A percentile compares a stretch with the other conserved stretches of the same genome.
Conservation (phyloP, 2,329 filamentous ascomycete species). For the Bipolaris gigantea region DNA sequence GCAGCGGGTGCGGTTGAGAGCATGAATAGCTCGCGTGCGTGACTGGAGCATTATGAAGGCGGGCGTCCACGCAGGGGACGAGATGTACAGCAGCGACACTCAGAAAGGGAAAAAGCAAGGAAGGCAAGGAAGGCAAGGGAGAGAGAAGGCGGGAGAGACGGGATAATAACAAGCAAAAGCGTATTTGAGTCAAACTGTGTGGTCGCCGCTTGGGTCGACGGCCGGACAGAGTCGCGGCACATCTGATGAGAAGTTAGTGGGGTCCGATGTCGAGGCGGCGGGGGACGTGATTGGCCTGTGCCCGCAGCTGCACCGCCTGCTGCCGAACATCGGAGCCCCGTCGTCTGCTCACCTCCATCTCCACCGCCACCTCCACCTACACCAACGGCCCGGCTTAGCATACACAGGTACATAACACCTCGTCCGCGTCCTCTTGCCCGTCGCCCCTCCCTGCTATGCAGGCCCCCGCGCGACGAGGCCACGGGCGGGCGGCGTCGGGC, state of each 20-base stretch:
- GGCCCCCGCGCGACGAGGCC: constrained; percentile 19
- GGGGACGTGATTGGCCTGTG: constrained; percentile 14
- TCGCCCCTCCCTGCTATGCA: constrained; percentile 9
- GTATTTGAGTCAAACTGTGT: constrained; percentile 24
- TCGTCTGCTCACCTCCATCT: neutral
- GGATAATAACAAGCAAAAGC: neutral
- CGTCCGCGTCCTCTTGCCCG: neutral
- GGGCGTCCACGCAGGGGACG: constrained; percentile 20
- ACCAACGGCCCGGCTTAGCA: neutral
- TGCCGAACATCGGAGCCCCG: constrained; percentile 16
- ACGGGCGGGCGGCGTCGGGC: constrained; percentile 35
- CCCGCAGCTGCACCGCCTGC: constrained; percentile 7
- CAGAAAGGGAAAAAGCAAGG: neutral
- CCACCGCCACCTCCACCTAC: no score
- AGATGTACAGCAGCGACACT: neutral
- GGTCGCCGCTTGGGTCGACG: constrained; percentile 10
- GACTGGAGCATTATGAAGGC: constrained; percentile 40
- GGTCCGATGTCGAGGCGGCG: constrained; percentile 6
- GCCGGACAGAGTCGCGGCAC: constrained; percentile 13
- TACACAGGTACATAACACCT: neutral
- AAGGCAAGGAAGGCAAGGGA: constrained; percentile 7
- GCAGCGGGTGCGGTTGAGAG: constrained; percentile 45
- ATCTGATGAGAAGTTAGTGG: constrained; percentile 16
- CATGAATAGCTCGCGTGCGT: constrained; percentile 40
- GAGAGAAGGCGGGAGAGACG: neutral